phyloP scores from a whole-genome alignment of 495 filamentous ascomycete genomes.

The Xylaria scruposa region DNA sequence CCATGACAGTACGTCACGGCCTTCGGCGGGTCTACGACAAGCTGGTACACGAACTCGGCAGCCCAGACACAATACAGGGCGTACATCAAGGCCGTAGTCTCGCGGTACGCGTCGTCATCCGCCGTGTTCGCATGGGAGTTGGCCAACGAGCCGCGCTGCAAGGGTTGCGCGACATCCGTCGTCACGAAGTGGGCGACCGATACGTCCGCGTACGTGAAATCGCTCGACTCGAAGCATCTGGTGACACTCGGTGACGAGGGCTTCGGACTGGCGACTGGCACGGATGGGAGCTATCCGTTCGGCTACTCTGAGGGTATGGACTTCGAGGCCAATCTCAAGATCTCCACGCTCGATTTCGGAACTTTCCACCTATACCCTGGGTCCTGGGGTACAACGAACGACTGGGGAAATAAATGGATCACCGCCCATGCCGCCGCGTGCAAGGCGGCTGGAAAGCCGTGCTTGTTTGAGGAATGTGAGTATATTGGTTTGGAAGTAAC shows the following conservation, averaged over 20 bases:
- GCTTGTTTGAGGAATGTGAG: slow-evolving; percentile 74
- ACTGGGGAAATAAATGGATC: slow-evolving; percentile 63
- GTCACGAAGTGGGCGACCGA: slow-evolving; percentile 55
- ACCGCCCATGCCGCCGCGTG: slow-evolving; percentile 64
- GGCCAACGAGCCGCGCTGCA: slow-evolving; percentile 59
- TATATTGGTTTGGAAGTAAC: slow-evolving; percentile 1
- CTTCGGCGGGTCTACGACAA: slow-evolving; percentile 53
- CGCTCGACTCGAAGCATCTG: slow-evolving; percentile 56
- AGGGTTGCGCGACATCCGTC: slow-evolving; percentile 49
- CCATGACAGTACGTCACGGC: slow-evolving; percentile 60
- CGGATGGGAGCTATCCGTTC: slow-evolving; percentile 66
- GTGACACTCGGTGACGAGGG: slow-evolving; percentile 62
- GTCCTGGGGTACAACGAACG: slow-evolving; percentile 49
- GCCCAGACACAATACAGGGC: slow-evolving; percentile 52
- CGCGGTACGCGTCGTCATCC: slow-evolving; percentile 55
- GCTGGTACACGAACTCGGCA: slow-evolving; percentile 41
- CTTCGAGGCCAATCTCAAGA: slow-evolving; percentile 64
- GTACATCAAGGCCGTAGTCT: slow-evolving; percentile 57
- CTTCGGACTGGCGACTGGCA: slow-evolving; percentile 51
- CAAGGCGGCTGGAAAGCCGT: slow-evolving; percentile 65
- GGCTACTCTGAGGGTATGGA: slow-evolving; percentile 65
- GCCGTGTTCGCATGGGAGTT: slow-evolving; percentile 64
- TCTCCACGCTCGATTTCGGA: slow-evolving; percentile 68
- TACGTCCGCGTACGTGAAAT: slow-evolving; percentile 58
- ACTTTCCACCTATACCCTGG: slow-evolving; percentile 72